Evolutionary conservation across 2,329 filamentous ascomycete species (phyloP), one percentile per base, ranked within the genome.

Genomic region (Epichloe hybrida): DNA sequence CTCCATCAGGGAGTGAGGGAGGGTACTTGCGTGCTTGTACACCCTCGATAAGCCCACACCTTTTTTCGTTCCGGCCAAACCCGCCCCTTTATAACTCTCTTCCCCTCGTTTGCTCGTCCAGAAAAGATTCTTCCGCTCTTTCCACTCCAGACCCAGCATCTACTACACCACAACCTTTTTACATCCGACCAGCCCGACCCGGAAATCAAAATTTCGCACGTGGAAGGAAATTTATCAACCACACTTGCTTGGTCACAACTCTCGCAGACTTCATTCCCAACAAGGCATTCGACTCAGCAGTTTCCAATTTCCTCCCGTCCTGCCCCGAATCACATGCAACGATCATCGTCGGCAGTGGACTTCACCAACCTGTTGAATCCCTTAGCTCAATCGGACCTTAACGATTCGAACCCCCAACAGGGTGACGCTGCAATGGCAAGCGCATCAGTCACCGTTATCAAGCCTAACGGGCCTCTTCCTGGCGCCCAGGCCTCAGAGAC

Each of bases 341-440:
- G 80, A 69, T 76, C 80, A 75, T 75, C 78, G 62, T 84, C 83
- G 59, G 80, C 82, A 66, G 80, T 84, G 70, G 82, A 84, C 76
- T 85, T 87, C 69, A 80, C 79, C 66, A 85, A 80, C 75, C 79
- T 87, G 65, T 78, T 88, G 63, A 87, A 86, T 64, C 82, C 82
- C 48, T 58, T 58, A 52, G 54, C 54, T 49, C 53, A 58, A 41
- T 55, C 57, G 54, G 58, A 62, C 40, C 53, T 58, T 50, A 53
- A 60, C 55, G 48, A 51, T 47, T 55, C 55, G 27, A 58, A 54
- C 52, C 41, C 61, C 54, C 61, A 68, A 56, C 55, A 66, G 63
- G 53, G 56, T 51, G 59, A 61, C 62, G 59, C 58, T 59, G 70
- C 76, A 58, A 79, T 79, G 76, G 64, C 66, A 51, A 63, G 61